Evolutionary conservation across 306 rosid genomes (phyloP).

Genomic region (Astragalus glycyphyllos): DNA sequence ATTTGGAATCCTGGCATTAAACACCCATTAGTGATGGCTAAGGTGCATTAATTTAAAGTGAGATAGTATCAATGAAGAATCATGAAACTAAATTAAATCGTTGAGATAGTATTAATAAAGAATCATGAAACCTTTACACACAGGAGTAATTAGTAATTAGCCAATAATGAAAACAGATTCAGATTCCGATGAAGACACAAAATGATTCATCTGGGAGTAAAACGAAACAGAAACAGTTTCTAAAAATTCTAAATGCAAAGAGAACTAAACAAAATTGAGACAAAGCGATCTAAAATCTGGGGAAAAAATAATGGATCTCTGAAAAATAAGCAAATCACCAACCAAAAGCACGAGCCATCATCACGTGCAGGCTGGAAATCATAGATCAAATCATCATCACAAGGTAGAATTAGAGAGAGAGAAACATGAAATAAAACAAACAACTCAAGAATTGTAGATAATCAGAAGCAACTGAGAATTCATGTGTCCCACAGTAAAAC

Average conservation of each 20-base stretch:
- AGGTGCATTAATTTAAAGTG: background rate
- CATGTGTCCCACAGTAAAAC: slow-evolving; percentile 32
- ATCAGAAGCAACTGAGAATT: slow-evolving; percentile 33
- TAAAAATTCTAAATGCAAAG: slow-evolving; percentile 15
- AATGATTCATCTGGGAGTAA: slow-evolving; percentile 18
- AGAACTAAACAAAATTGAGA: slow-evolving; percentile 33
- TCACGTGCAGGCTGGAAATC: slow-evolving; percentile 31
- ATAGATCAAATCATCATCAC: slow-evolving; percentile 55
- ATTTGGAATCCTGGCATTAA: slow-evolving; percentile 49
- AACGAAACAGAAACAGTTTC: slow-evolving; percentile 20
- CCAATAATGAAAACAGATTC: slow-evolving; percentile 2
- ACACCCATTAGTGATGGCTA: slow-evolving; percentile 27
- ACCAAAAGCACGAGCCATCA: slow-evolving; percentile 16
- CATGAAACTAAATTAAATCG: background rate
- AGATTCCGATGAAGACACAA: slow-evolving; percentile 14
- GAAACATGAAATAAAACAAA: slow-evolving; percentile 18
- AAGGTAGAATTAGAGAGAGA: slow-evolving; percentile 32
- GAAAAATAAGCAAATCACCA: slow-evolving; percentile 38
- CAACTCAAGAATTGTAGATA: background rate
- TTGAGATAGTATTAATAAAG: slow-evolving; percentile 1
- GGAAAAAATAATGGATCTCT: slow-evolving; percentile 44
- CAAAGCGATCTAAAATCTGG: slow-evolving; percentile 52
- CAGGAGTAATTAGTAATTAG: background rate
- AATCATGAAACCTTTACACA: background rate
- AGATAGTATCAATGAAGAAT: background rate